Base-by-base conservation (phyloP, 1,284 basidiomycete species). In the Lignosus rhinocerotis region DNA sequence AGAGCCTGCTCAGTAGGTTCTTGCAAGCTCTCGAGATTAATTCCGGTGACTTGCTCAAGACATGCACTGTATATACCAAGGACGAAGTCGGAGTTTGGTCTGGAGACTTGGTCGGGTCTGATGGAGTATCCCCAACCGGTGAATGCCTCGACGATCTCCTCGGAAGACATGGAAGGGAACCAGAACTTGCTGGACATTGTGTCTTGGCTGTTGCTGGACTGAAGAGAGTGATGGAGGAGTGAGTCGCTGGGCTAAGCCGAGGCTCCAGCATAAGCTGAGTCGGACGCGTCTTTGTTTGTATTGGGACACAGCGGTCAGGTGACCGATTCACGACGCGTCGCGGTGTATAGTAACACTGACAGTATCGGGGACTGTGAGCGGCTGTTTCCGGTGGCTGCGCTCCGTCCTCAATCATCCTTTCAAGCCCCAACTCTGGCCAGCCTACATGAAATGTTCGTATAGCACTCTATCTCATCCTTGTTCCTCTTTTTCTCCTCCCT, bases 41-140 rank as follows among this genome's bases (percentile, higher is more conserved):
- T 78, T 39, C 82, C 82, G 39, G 88, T 89, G 53, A 93, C 81
- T 64, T 87, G 83, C 44, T 88, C 80, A 33, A 94, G 78, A 64
- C 92, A 87, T 2, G 84, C 81, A 53, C 77, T 78, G 72, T 88
- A 92, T 25, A 92, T 80, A 50, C 74, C 76, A 46, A 87, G 81
- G 17, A 92, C 88, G 59, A 89, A 88, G 39, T 90, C 86, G 0
- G 86, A 69, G 0, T 84, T 85, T 0, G 92, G 92, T 41, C 82
- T 81, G 30, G 79, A 69, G 43, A 95, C 82, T 65, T 93, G 90
- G 56, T 92, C 87, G 47, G 79, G 78, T 58, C 80, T 83, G 38
- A 90, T 79, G 8, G 80, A 76, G 33, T 90, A 75, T 0, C 84
- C 84, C 88, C 89, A 91, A 19, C 80, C 82, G 11, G 78, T 75